Base-by-base conservation (phyloP, 2,329 filamentous ascomycete genomes). In the Pestalotiopsis sp. region DNA sequence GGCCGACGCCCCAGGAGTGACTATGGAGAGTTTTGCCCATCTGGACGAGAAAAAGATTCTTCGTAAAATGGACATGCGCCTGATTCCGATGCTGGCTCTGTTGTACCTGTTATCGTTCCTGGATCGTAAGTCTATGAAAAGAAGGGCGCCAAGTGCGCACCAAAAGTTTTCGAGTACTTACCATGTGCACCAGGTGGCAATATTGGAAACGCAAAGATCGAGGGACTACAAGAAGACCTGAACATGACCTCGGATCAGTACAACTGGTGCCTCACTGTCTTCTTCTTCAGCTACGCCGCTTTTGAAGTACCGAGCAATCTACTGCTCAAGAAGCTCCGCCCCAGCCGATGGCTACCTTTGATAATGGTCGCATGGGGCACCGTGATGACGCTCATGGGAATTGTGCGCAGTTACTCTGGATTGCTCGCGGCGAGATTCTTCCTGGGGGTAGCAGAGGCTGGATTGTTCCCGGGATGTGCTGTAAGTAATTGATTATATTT, bases 301-400 rank as follows among this genome's bases (percentile, higher is more conserved):
- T 93, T 93, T 71, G 93, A 95, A 76, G 88, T 91, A 0, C 83
- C 93, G n/a, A 93, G 91, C 67, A 96, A 96, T 74, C 79, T 95
- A 13, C 80, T 95, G 7, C 87, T 96, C 67, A 96, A 95, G 79
- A 87, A 86, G 14, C 82, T 94, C 65, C 86, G 91, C 0, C 93
- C 93, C 0, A 92, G 89, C 52, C 81, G 93, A 64, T 97, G 94
- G 82, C 86, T 95, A 27, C 91, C 93, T 0, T 80, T 85, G 5
- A 95, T 95, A 73, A 95, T 97, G 90, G 41, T 64, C 9, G 79
- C 93, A 20, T 78, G 77, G 77, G 77, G 76, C 1, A 68, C 68
- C 1, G 82, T 84, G 20, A 83, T 87, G 83, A 86, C 84, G 0
- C 75, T 87, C 20, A 87, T 87, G 83, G 85, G 85, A 0, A 81